These are phyloP conservation scores for Stagonosporopsis chrysanthemi DNA, from an alignment of 2,329 filamentous ascomycete genomes.

Conservation along the genomic window DNA sequence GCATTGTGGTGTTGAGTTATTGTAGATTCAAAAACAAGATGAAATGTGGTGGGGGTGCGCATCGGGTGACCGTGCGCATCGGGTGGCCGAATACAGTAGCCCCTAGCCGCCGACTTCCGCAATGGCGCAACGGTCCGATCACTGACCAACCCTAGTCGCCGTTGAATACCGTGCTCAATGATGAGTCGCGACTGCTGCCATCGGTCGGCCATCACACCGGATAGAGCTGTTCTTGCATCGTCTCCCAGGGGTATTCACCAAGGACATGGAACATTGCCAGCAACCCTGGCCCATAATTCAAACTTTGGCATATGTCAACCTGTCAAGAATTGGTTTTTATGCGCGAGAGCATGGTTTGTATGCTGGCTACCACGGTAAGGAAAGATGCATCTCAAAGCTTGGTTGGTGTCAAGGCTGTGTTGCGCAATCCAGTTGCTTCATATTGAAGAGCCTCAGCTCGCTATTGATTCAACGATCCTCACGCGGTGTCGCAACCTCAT, in stretches of 20 bases:
- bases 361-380: neutral
- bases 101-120: neutral
- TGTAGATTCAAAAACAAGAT: no score
- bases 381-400: neutral
- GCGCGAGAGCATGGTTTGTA: neutral
- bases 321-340: neutral
- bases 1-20: no score
- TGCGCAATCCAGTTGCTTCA: neutral
- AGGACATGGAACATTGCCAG: neutral
- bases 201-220: neutral
- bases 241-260: neutral
- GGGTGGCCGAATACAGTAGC: no score
- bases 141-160: neutral
- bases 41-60: no score
- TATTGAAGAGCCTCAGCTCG: neutral
- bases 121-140: neutral
- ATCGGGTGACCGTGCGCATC: no score
- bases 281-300: neutral
- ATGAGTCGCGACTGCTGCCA: neutral
- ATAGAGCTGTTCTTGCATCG: neutral
- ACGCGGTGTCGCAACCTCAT: neutral
- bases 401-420: neutral
- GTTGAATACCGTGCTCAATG: neutral
- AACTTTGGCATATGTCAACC: neutral
- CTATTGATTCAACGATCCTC: neutral